Evolutionary conservation across 2,329 filamentous ascomycete species (phyloP).

Genomic region (Keithomyces neogunnii): DNA sequence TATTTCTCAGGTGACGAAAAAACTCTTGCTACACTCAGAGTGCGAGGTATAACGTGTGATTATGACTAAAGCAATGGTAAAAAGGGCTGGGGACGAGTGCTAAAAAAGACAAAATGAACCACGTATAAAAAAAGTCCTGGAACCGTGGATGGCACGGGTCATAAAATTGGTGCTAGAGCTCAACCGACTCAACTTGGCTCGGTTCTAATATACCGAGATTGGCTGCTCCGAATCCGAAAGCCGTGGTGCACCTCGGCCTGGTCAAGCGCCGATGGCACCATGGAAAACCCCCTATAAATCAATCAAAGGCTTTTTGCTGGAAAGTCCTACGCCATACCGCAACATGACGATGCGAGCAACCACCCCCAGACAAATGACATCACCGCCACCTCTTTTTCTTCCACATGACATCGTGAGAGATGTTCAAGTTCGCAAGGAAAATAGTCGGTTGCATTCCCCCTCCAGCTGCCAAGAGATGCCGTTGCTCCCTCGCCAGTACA

Average conservation of each 20-base stretch:
- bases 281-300: constrained; percentile 12
- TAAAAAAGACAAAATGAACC: constrained; percentile 27
- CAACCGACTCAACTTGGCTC: not conserved
- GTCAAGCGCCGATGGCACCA: constrained; percentile 1
- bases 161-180: not conserved
- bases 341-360: constrained; percentile 10
- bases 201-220: not conserved
- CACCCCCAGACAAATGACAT: constrained; percentile 14
- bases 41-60: constrained; percentile 26
- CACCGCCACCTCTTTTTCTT: constrained; percentile 14
- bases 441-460: constrained; percentile 6
- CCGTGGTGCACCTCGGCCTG: not conserved
- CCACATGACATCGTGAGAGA: constrained; percentile 21
- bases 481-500: constrained; percentile 22
- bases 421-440: constrained; percentile 21
- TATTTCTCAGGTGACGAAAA: constrained; percentile 16
- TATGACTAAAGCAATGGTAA: constrained; percentile 28
- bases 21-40: constrained; percentile 21
- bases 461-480: constrained; percentile 24
- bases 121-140: constrained; percentile 16
- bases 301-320: constrained; percentile 11
- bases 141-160: constrained; percentile 1
- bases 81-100: constrained; percentile 26
- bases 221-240: not conserved
- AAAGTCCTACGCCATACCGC: constrained; percentile 9